Conservation (phyloP, 2,329 filamentous ascomycete genomes). For the Colletotrichum sp. region DNA sequence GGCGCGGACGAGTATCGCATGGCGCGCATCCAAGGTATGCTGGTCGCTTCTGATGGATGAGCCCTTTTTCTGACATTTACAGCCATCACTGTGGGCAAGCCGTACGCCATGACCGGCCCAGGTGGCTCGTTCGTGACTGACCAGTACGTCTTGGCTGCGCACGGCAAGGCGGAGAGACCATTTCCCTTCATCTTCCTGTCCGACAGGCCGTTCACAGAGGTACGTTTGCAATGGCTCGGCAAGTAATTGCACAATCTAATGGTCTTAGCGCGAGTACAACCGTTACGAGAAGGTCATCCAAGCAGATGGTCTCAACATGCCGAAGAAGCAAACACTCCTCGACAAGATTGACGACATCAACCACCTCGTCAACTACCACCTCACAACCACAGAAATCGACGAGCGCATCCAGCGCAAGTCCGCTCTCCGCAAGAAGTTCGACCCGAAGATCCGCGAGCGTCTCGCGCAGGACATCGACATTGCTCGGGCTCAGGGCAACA, state of each 20-base stretch:
- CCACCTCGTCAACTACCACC: constrained; percentile 75
- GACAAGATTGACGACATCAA: constrained; percentile 85
- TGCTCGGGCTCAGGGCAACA: constrained; percentile 68
- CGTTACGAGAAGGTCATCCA: constrained; percentile 79
- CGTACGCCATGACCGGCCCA: constrained; percentile 82
- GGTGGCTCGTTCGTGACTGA: constrained; percentile 83
- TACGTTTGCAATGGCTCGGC: constrained; percentile 41
- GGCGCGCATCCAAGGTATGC: constrained; percentile 81
- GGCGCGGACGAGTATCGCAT: constrained; percentile 85
- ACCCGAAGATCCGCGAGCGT: constrained; percentile 70
- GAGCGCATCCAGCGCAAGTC: constrained; percentile 77
- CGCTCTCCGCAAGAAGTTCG: constrained; percentile 69
- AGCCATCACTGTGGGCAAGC: constrained; percentile 80
- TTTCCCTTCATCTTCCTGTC: constrained; percentile 94
- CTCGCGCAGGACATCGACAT: constrained; percentile 70
- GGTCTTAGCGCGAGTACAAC: constrained; percentile 72
- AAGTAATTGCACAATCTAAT: background rate
- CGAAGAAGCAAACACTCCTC: constrained; percentile 72
- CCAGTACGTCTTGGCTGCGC: constrained; percentile 80
- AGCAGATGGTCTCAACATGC: constrained; percentile 74
- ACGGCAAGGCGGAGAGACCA: constrained; percentile 82
- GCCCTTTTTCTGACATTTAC: constrained; percentile 26
- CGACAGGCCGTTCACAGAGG: constrained; percentile 83
- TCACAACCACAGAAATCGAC: constrained; percentile 83
- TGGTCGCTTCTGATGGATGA: background rate